Evolutionary conservation across 2,329 filamentous ascomycete species (phyloP).

Genomic region (Xylariaceae sp.): DNA sequence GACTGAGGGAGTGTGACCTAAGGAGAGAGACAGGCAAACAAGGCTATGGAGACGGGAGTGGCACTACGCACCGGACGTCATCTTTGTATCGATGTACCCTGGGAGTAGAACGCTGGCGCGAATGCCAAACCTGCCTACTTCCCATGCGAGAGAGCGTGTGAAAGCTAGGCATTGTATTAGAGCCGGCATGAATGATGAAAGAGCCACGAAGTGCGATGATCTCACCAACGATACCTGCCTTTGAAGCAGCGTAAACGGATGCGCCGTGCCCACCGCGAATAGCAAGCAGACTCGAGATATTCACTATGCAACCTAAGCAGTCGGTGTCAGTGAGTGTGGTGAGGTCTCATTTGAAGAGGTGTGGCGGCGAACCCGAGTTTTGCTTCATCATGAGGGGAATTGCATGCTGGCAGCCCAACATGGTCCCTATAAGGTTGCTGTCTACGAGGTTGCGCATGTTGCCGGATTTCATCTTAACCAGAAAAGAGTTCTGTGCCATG

Average conservation of each 20-base stretch:
- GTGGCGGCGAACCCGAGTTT: slow-evolving; percentile 8
- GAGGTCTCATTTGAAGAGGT: too few relatives aligned
- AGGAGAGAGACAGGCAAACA: slow-evolving; percentile 8
- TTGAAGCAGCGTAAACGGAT: slow-evolving; percentile 72
- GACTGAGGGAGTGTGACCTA: slow-evolving; percentile 2
- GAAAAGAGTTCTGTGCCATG: slow-evolving; percentile 60
- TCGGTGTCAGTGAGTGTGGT: not conserved
- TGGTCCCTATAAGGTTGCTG: slow-evolving; percentile 67
- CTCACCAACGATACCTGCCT: slow-evolving; percentile 70
- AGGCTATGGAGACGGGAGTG: slow-evolving; percentile 9
- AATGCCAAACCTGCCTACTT: slow-evolving; percentile 58
- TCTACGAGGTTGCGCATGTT: slow-evolving; percentile 57
- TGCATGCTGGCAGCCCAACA: slow-evolving; percentile 55
- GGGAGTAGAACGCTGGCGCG: slow-evolving; percentile 78
- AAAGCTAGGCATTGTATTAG: slow-evolving; percentile 46
- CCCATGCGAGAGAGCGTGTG: slow-evolving; percentile 62
- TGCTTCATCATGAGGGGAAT: slow-evolving; percentile 44
- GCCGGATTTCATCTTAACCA: slow-evolving; percentile 50
- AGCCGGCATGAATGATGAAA: slow-evolving; percentile 16
- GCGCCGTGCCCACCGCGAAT: slow-evolving; percentile 65
- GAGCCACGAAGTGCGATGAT: not conserved
- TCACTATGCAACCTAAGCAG: slow-evolving; percentile 65
- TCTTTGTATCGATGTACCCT: slow-evolving; percentile 77
- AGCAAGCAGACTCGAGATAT: slow-evolving; percentile 74
- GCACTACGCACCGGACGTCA: slow-evolving; percentile 62